These are phyloP conservation scores for Fennellomyces sp. DNA, from an alignment of 371 early-diverging fungal species.

Conservation along the genomic window DNA sequence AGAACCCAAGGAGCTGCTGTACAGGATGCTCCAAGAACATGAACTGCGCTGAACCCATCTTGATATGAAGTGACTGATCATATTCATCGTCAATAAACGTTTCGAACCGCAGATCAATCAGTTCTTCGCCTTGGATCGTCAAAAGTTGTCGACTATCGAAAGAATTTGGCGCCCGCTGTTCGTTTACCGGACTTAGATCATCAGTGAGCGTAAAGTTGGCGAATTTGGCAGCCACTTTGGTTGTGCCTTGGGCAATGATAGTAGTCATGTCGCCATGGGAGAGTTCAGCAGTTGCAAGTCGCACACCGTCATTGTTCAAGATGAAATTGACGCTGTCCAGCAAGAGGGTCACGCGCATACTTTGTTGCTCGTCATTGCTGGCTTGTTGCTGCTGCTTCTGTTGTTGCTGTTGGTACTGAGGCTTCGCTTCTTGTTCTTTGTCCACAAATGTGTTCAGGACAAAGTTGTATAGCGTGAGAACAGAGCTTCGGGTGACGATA, in stretches of 20 bases:
- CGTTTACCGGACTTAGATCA: conserved; percentile 44
- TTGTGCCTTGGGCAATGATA: conserved; percentile 58
- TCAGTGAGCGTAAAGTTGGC: conserved; percentile 84
- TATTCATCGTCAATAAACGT: conserved; percentile 79
- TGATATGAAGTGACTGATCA: conserved; percentile 77
- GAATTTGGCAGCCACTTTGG: conserved; percentile 80
- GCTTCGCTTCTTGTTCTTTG: not conserved
- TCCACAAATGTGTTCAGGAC: conserved; percentile 84
- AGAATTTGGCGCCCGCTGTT: conserved; percentile 1
- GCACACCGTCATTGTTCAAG: conserved; percentile 82
- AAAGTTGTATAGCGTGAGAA: conserved; percentile 86
- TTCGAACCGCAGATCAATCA: conserved; percentile 87
- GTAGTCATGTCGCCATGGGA: conserved; percentile 75
- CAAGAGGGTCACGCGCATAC: conserved; percentile 66
- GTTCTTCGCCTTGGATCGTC: conserved; percentile 86
- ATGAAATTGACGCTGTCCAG: conserved; percentile 83
- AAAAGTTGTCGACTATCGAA: conserved; percentile 56
- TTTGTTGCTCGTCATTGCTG: not conserved
- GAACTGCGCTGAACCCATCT: conserved; percentile 83
- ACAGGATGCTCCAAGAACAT: conserved; percentile 68
- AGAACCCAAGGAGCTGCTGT: conserved; percentile 56
- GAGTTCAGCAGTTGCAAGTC: conserved; percentile 78
- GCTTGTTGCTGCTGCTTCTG: conserved; percentile 6
- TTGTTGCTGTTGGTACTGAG: not conserved
- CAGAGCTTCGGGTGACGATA: conserved; percentile 84